Base-by-base conservation (phyloP, 2,329 filamentous ascomycete genomes). In the Cladosporium phlei region DNA sequence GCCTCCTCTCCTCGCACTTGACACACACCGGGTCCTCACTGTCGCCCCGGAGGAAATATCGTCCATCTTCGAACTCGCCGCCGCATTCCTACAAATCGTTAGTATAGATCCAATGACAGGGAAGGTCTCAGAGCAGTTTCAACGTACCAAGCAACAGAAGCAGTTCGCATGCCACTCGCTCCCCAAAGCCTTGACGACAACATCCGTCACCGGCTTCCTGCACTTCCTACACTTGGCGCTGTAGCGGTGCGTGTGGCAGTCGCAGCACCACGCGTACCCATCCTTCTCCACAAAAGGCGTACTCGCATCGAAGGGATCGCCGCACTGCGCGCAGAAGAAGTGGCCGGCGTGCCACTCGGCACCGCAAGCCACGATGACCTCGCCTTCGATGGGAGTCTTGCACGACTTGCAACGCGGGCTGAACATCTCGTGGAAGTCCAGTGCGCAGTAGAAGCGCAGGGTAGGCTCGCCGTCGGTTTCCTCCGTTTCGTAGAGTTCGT, bases 271-370 rank as follows among this genome's bases (percentile, higher is more conserved):
- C 4, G 93, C 93, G 66, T 95, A 97, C 8, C 91, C 91, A 56
- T 97, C 91, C 69, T 95, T 95, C 65, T 98, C 93, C 46, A 98
- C 88, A 64, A 98, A 98, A 0, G 93, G 91, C 8, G 75, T 83
- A 3, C 64, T 66, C 0, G 72, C 67, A 52, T 77, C 75, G 55
- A 84, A 84, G 1, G 80, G 80, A 70, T 98, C 91, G 56, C 93
- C 93, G 64, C 93, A 98, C 74, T 98, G 89, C 32, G 93, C 93
- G 63, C 93, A 98, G 77, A 98, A 98, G 72, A 98, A 98, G 69
- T 98, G 93, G 0, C 93, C 93, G 44, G 87, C 86, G 66, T 98
- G 93, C 87, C 88, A 98, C 69, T 95, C 89, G n/a, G 84, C 80
- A 1, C 93, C 93, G 47, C 95, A 88, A 1, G 93, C 93, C 11